Conservation (phyloP, 106 monocot species). For the Dioscorea alata region DNA sequence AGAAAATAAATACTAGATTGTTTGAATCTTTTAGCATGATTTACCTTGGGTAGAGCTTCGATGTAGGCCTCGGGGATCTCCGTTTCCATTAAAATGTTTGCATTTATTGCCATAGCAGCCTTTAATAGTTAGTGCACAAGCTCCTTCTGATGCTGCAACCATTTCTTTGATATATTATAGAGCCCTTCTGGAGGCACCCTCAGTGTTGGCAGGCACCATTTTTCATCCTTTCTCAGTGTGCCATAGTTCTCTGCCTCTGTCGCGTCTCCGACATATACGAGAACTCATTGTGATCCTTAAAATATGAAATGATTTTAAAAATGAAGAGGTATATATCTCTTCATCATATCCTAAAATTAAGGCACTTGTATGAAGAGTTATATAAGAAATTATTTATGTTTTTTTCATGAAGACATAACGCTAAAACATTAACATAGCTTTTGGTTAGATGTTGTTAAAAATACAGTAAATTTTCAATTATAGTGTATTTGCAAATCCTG, state of each 20-base stretch:
- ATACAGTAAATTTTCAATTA: too few species aligned
- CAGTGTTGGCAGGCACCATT: slow-evolving; percentile 57
- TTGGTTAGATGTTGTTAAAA: too few species aligned
- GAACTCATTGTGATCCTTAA: slow-evolving; percentile 73
- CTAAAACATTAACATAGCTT: too few species aligned
- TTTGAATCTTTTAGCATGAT: background rate
- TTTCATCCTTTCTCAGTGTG: slow-evolving; percentile 35
- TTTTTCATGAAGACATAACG: too few species aligned
- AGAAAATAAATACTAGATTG: too few species aligned
- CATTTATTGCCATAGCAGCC: slow-evolving; percentile 58
- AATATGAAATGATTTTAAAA: too few species aligned
- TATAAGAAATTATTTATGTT: too few species aligned
- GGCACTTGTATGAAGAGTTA: too few species aligned
- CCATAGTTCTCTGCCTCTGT: slow-evolving; percentile 36
- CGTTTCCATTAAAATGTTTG: slow-evolving; percentile 60
- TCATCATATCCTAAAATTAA: too few species aligned
- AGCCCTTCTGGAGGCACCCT: slow-evolving; percentile 44
- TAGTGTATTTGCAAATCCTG: too few species aligned
- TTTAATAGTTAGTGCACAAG: slow-evolving; percentile 51
- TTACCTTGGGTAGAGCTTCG: slow-evolving; percentile 53
- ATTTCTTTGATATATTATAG: slow-evolving; percentile 32
- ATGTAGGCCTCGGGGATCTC: slow-evolving; percentile 43
- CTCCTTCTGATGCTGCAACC: slow-evolving; percentile 44
- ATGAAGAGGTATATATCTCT: too few species aligned
- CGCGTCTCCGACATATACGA: slow-evolving; percentile 42